Base-by-base conservation (phyloP, 306 rosid genomes). In the Begonia masoniana region DNA sequence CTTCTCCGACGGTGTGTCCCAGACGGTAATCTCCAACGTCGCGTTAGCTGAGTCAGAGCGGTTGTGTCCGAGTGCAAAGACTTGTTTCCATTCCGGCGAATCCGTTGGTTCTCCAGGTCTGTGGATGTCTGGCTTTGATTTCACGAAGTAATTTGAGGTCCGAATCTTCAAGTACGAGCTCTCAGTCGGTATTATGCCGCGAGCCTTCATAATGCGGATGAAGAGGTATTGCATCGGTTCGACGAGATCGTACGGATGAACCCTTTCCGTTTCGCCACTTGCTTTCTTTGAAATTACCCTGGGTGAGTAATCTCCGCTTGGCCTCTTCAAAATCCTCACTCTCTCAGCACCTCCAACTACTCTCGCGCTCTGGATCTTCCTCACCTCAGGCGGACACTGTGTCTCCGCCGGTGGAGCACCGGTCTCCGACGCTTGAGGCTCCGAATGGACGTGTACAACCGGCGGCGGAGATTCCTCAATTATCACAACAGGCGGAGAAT, bases 151-250 rank as follows among this genome's bases (percentile, higher is more conserved):
- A 60, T 49, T 69, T 0, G 92, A 63, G 0, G 84, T 56, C 15
- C 81, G 61, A 56, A 91, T 71, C 73, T 68, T 70, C 41, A 91
- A 87, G 52, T 71, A 79, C 1, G 92, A 92, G 36, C 61, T 61
- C 47, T 75, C 82, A 43, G 53, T 71, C 7, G 73, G 75, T 17
- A 75, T 62, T 23, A 91, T 49, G 2, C 79, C 83, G 7, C 94
- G 83, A 12, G 88, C 99, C 57, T 91, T 91, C 14, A 83, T 78
- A 43, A 91, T 81, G 64, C 72, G 70, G 36, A 79, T 80, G 65
- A 67, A 91, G 58, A 91, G 64, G 43, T 86, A 91, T 68, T 73
- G 88, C 96, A 91, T 91, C 41, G 96, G 94, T 55, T 91, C 99
- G 8, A 91, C 99, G 19, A 91, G 73, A 67, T 70, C 88, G 57